Conservation (phyloP, 2,329 filamentous ascomycete genomes). For the Talaromyces sp. region DNA sequence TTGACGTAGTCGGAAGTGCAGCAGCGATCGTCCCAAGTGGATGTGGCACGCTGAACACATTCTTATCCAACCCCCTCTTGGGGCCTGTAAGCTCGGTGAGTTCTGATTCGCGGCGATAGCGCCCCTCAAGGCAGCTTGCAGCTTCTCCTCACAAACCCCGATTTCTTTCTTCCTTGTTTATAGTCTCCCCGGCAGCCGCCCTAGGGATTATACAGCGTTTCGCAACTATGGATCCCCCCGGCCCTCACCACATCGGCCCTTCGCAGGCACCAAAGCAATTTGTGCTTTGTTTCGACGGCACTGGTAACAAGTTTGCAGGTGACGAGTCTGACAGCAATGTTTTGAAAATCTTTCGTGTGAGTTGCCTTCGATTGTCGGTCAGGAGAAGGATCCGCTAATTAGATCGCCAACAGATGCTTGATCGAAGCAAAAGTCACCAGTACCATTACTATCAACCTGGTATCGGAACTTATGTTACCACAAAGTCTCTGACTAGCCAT, state of each 20-base stretch:
- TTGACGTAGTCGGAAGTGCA: conserved; percentile 25
- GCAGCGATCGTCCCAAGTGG: conserved; percentile 20
- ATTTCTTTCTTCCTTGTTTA: conserved; percentile 11
- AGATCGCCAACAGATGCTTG: conserved; percentile 37
- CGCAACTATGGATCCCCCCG: conserved; percentile 22
- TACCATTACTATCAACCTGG: conserved; percentile 50
- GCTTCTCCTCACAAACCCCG: not conserved
- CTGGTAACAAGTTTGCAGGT: conserved; percentile 48
- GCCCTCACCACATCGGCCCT: conserved; percentile 21
- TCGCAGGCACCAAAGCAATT: conserved; percentile 37
- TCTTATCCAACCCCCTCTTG: conserved; percentile 17
- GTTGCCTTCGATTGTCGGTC: conserved; percentile 4
- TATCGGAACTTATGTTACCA: conserved; percentile 49
- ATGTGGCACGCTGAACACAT: conserved; percentile 10
- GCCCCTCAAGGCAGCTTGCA: conserved; percentile 7
- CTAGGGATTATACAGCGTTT: not conserved
- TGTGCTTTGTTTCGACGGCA: conserved; percentile 49
- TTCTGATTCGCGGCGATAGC: conserved; percentile 15
- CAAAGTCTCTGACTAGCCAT: conserved; percentile 36
- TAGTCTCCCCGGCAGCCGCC: conserved; percentile 8
- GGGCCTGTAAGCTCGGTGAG: conserved; percentile 1
- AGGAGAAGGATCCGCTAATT: not conserved
- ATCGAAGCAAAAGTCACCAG: conserved; percentile 42
- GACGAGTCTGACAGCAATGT: conserved; percentile 52
- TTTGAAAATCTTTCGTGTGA: conserved; percentile 49